Evolutionary conservation across 2,329 filamentous ascomycete species (phyloP).

Genomic region (Colletotrichum tropicicola): DNA sequence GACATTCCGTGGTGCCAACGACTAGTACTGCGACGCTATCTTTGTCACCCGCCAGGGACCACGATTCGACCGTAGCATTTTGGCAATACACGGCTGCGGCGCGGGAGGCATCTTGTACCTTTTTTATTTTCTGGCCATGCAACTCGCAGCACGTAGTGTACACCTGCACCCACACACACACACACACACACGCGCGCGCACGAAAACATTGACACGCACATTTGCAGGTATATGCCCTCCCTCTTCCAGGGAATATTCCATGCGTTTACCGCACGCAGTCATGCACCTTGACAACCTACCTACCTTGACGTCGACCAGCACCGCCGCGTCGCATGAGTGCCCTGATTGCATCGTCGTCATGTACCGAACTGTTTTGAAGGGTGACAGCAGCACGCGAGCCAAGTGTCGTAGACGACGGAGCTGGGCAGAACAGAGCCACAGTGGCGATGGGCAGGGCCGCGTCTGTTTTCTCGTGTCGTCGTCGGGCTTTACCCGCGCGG

Average conservation of each 20-base stretch:
- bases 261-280: not conserved
- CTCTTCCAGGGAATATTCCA: slow-evolving; percentile 5
- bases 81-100: too few species aligned
- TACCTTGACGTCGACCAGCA: not conserved
- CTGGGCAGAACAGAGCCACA: too few species aligned
- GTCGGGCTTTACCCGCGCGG: slow-evolving; percentile 3
- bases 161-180: not conserved
- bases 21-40: not conserved
- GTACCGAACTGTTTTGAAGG: not conserved
- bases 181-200: not conserved
- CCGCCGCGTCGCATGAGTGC: not conserved
- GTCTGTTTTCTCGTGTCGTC: not conserved
- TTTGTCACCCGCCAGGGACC: not conserved
- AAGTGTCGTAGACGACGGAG: too few species aligned
- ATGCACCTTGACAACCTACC: not conserved
- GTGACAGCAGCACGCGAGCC: not conserved
- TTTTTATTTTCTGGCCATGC: too few species aligned
- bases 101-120: too few species aligned
- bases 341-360: not conserved
- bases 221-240: too few species aligned
- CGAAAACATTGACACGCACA: too few species aligned
- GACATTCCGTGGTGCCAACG: too few species aligned
- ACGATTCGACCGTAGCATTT: not conserved
- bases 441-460: not conserved
- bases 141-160: too few species aligned